Evolutionary conservation across 352 stramenopile genomes (phyloP), one percentile per base, ranked within the genome.

Genomic region (Globisporangium parvum): DNA sequence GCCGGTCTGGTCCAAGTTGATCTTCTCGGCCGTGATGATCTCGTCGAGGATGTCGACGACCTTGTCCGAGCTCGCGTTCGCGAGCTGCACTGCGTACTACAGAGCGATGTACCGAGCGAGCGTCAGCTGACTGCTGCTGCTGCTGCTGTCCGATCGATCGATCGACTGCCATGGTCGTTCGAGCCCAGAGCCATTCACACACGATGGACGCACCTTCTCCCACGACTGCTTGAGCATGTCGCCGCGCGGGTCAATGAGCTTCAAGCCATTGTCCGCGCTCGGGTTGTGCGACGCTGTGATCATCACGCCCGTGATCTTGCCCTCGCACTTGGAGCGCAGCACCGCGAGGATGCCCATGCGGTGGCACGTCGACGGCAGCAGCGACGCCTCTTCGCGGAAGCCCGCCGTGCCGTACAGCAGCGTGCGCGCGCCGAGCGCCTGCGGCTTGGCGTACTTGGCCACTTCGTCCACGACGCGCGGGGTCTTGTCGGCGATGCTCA

Each of bases 271-370:
- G 78, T 98, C 93, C n/a, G 51, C 61, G 31, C 76, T 78, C 12
- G 66, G 60, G 68, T 98, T 98, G 80, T 98, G 93, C 54, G 89
- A 97, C 11, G 93, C 93, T 47, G 93, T 98, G 57, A 98, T 90
- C 93, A 98, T 98, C 26, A 98, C 62, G 33, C 93, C 93, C 47
- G 93, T 80, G 66, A 89, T 91, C 71, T 91, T 89, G 47, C 75
- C 78, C 59, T 73, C 64, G 62, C 72, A 85, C 66, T 88, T 90
- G 60, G 82, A 91, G 60, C 80, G 80, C 65, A 93, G 58, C 35
- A 91, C 77, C 28, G 84, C 78, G 52, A 93, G 60, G 73, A 93
- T 91, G 31, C 93, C 96, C 71, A 98, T 91, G 51, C 95, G 88
- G 62, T 98, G 76, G 68, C 97, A 97, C 52, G 96, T 90, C 41